These are phyloP conservation scores for Phoma sp. DNA, from an alignment of 2,329 filamentous ascomycete genomes.

Conservation along the genomic window DNA sequence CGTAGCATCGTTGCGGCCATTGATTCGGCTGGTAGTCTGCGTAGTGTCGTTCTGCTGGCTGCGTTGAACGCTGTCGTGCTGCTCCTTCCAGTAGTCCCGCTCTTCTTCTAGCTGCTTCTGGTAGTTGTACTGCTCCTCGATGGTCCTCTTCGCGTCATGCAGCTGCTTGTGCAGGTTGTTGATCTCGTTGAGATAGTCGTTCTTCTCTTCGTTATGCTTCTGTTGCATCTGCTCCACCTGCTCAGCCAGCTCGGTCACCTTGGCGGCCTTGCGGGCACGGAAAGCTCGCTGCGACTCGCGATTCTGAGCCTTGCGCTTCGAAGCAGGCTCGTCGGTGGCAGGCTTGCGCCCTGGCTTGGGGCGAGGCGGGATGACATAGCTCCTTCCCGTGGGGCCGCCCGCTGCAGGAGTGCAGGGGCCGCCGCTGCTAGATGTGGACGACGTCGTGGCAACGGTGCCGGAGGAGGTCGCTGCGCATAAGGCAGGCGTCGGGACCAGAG, in stretches of 20 bases:
- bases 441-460: conserved; percentile 29
- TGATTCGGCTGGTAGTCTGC: conserved; percentile 9
- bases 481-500: conserved; percentile 16
- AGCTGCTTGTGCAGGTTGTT: conserved; percentile 11
- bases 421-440: conserved; percentile 26
- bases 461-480: conserved; percentile 14
- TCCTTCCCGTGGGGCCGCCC: conserved; percentile 48
- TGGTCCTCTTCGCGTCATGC: conserved; percentile 6
- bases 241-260: conserved; percentile 70
- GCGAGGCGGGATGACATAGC: conserved; percentile 49
- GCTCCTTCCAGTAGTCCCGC: conserved; percentile 22
- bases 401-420: conserved; percentile 38
- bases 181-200: conserved; percentile 16
- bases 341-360: conserved; percentile 84
- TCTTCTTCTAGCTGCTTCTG: conserved; percentile 16
- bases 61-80: conserved; percentile 11
- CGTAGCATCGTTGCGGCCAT: conserved; percentile 14
- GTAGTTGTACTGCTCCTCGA: conserved; percentile 9
- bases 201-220: conserved; percentile 22
- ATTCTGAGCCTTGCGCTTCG: conserved; percentile 94
- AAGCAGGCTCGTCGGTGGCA: conserved; percentile 88
- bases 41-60: conserved; percentile 12
- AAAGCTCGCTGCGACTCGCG: conserved; percentile 90
- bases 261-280: conserved; percentile 82
- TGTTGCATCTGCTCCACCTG: conserved; percentile 42